Conservation (phyloP, 306 rosid species). For the Comarum palustre region DNA sequence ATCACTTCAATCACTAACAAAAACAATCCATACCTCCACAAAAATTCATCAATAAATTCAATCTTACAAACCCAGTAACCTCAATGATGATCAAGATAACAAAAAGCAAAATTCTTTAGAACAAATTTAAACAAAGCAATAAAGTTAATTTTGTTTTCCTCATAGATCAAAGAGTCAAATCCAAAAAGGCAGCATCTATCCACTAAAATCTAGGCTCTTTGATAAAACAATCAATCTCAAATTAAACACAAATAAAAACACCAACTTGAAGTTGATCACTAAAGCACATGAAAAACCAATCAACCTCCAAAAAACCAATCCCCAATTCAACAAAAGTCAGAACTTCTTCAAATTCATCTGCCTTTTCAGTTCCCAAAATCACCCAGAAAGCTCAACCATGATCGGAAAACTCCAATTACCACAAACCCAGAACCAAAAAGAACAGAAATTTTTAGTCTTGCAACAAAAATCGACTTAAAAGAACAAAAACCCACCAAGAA, state of each 20-base stretch:
- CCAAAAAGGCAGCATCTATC: conserved; percentile 3
- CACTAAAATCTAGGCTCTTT: conserved; percentile 9
- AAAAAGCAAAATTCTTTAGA: background rate
- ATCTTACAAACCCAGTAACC: conserved; percentile 28
- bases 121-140: background rate
- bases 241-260: background rate
- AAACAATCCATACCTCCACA: conserved; percentile 19
- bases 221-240: conserved; percentile 3
- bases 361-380: background rate
- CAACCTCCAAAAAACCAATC: background rate
- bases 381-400: conserved; percentile 1
- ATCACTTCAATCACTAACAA: conserved; percentile 30
- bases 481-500: conserved; percentile 7
- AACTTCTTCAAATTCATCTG: background rate
- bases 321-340: conserved; percentile 15
- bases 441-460: background rate
- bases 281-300: background rate
- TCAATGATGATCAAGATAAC: conserved; percentile 17
- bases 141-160: conserved; percentile 27
- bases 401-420: background rate
- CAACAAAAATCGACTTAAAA: conserved; percentile 5
- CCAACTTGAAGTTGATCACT: conserved; percentile 14
- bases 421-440: conserved; percentile 6
- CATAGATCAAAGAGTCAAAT: conserved; percentile 27
- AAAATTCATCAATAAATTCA: conserved; percentile 29